These are phyloP conservation scores for Peniophora sp. DNA, from an alignment of 1,284 basidiomycete genomes.

Conservation along the genomic window DNA sequence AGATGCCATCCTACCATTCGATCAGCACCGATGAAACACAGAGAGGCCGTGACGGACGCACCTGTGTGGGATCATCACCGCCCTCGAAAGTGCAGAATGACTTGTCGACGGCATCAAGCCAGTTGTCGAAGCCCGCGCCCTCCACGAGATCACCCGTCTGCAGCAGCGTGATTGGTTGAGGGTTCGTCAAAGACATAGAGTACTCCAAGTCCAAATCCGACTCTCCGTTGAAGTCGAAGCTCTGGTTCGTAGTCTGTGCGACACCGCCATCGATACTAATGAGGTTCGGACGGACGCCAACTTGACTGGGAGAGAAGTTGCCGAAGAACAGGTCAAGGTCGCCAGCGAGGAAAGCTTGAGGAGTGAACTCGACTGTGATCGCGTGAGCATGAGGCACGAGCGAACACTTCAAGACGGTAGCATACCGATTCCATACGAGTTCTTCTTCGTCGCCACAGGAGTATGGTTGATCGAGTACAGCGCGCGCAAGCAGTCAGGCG, in stretches of 20 bases:
- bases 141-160: slow-evolving; percentile 38
- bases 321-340: slow-evolving; percentile 41
- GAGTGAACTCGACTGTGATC: slow-evolving; percentile 38
- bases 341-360: slow-evolving; percentile 33
- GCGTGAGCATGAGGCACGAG: background rate
- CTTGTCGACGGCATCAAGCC: slow-evolving; percentile 38
- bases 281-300: slow-evolving; percentile 26
- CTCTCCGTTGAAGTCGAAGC: slow-evolving; percentile 42
- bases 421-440: slow-evolving; percentile 43
- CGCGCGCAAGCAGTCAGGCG: slow-evolving; percentile 36
- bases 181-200: slow-evolving; percentile 35
- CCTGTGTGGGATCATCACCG: slow-evolving; percentile 43
- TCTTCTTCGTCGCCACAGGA: slow-evolving; percentile 30
- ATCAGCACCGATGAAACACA: slow-evolving; percentile 8
- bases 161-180: slow-evolving; percentile 34
- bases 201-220: slow-evolving; percentile 49
- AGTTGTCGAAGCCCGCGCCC: slow-evolving; percentile 40
- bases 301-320: slow-evolving; percentile 27
- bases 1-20: slow-evolving; percentile 35
- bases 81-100: slow-evolving; percentile 55
- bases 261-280: slow-evolving; percentile 37
- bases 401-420: background rate
- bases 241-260: slow-evolving; percentile 21
- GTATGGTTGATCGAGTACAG: slow-evolving; percentile 37
- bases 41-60: slow-evolving; percentile 11